A percentile compares a stretch with the other conserved stretches of the same genome.
These are phyloP conservation scores for Pholiota adiposa DNA, from an alignment of 1,284 basidiomycete species.

Conservation along the genomic window DNA sequence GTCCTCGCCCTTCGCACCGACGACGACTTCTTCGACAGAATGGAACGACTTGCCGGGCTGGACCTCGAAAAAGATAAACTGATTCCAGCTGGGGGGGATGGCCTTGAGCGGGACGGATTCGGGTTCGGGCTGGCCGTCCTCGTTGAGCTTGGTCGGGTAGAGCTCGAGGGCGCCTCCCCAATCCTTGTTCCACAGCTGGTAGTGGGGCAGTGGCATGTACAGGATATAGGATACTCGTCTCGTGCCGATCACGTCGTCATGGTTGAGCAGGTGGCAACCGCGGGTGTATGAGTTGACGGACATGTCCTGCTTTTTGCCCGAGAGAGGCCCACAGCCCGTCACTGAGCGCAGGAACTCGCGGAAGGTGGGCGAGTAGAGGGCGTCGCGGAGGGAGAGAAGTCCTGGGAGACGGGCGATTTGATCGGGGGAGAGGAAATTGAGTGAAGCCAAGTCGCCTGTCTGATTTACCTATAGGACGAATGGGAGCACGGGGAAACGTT, in stretches of 20 bases:
- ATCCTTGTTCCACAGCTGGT: slow-evolving; percentile 68
- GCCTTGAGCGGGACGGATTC: slow-evolving; percentile 61
- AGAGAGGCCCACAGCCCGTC: slow-evolving; percentile 93
- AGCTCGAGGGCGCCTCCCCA: slow-evolving; percentile 97
- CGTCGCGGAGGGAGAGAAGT: slow-evolving; percentile 85
- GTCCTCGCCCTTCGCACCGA: slow-evolving; percentile 68
- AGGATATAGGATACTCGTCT: slow-evolving; percentile 97
- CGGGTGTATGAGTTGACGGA: slow-evolving; percentile 92
- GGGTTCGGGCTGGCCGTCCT: slow-evolving; percentile 63
- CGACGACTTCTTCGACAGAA: slow-evolving; percentile 96
- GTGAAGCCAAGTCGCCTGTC: slow-evolving; percentile 95
- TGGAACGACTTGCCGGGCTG: slow-evolving; percentile 94
- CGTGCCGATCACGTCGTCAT: slow-evolving; percentile 98
- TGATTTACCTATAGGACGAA: slow-evolving; percentile 79
- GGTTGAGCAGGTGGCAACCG: slow-evolving; percentile 93
- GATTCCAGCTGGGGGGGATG: slow-evolving; percentile 91
- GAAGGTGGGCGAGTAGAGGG: slow-evolving; percentile 90
- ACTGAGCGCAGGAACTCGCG: slow-evolving; percentile 85
- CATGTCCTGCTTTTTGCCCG: slow-evolving; percentile 94
- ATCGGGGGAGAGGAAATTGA: slow-evolving; percentile 79
- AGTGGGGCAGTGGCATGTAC: slow-evolving; percentile 90
- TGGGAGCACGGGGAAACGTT: neutral
- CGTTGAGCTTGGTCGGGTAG: slow-evolving; percentile 69
- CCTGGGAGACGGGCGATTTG: slow-evolving; percentile 82
- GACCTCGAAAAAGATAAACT: slow-evolving; percentile 94